Evolutionary conservation across 192 early-diverging fungal species (phyloP).

Genomic region (Linnemannia schmuckeri): DNA sequence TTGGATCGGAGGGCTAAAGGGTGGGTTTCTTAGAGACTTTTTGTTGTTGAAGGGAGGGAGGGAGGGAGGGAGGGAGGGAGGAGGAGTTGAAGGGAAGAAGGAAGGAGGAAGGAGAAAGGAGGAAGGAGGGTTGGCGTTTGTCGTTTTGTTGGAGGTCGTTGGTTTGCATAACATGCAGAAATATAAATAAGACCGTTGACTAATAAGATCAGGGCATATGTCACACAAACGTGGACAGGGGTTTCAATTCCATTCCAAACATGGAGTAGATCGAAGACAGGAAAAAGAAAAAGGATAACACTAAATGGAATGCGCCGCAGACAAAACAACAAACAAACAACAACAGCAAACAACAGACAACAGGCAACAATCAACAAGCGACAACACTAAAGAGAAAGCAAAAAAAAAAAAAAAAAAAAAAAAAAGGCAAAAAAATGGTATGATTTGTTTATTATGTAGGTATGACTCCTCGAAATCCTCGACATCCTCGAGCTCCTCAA

Average conservation of each 20-base stretch:
- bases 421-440: no score
- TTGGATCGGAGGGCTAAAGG: conserved; percentile 12
- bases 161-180: not conserved
- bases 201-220: no score
- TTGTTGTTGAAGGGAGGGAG: no score
- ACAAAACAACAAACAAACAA: no score
- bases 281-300: not conserved
- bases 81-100: not conserved
- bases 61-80: not conserved
- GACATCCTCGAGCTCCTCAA: not conserved
- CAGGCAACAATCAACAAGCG: no score
- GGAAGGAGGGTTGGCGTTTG: not conserved
- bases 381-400: no score
- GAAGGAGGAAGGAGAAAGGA: not conserved
- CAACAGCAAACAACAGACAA: no score
- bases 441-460: not conserved
- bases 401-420: no score
- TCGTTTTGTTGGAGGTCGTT: no score
- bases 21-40: conserved; percentile 23
- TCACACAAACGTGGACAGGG: not conserved
- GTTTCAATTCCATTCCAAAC: not conserved
- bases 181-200: no score
- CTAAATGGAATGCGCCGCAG: no score
- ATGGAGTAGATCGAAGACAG: not conserved
- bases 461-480: no score